phyloP scores from a whole-genome alignment of 768 basidiomycete genomes.

The Stropharia rugosoannulata region DNA sequence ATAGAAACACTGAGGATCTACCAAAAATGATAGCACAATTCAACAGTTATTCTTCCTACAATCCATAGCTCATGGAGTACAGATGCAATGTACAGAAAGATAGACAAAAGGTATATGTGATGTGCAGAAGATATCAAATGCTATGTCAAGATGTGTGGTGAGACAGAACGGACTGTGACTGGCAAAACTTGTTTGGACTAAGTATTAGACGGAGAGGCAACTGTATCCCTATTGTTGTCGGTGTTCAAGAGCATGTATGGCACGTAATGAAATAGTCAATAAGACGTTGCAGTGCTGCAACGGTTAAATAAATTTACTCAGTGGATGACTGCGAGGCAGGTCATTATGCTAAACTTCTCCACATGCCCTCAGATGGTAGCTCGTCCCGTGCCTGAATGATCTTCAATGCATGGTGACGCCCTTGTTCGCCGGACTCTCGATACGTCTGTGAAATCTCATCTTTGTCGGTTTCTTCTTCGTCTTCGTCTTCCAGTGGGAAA shows the following conservation, averaged over 20 bases:
- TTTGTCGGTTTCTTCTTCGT: conserved; percentile 39
- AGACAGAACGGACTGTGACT: background rate
- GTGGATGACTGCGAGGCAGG: background rate
- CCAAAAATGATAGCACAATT: background rate
- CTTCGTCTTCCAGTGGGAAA: conserved; percentile 51
- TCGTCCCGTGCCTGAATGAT: conserved; percentile 71
- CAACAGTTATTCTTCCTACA: background rate
- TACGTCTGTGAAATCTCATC: conserved; percentile 20
- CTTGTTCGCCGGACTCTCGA: conserved; percentile 40
- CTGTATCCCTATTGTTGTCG: too few species aligned
- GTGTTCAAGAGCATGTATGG: background rate
- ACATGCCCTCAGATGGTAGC: conserved; percentile 74
- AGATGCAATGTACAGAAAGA: background rate
- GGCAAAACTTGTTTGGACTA: too few species aligned
- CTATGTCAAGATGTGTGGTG: background rate
- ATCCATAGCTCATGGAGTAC: background rate
- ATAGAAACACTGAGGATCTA: background rate
- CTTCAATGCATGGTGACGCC: conserved; percentile 58
- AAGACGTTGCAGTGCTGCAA: background rate
- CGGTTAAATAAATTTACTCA: background rate
- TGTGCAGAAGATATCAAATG: background rate
- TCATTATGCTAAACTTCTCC: conserved; percentile 65
- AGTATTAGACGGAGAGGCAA: too few species aligned
- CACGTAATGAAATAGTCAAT: background rate
- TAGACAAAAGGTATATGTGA: conserved; percentile 6